Percentiles rank a stretch among this genome's conserved stretches.
These are phyloP conservation scores for Medicago ruthenica DNA, from an alignment of 306 rosid species.

Conservation along the genomic window DNA sequence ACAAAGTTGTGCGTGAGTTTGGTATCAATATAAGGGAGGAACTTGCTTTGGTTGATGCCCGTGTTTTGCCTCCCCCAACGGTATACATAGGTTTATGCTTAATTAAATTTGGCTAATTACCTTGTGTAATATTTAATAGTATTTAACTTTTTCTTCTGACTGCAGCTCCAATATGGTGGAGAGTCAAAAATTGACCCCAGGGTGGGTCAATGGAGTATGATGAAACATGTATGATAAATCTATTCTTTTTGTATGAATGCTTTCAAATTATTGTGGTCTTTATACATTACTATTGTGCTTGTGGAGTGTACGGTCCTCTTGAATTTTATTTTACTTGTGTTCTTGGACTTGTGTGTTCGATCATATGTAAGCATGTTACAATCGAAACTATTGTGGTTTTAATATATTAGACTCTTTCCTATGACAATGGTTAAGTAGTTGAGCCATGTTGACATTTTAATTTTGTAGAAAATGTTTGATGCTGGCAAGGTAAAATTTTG, in stretches of 20 bases:
- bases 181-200: constrained; percentile 57
- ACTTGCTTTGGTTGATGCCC: constrained; percentile 53
- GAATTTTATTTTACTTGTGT: background rate
- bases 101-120: background rate
- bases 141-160: background rate
- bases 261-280: background rate
- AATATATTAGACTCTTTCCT: background rate
- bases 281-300: background rate
- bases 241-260: background rate
- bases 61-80: constrained; percentile 74
- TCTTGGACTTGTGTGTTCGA: background rate
- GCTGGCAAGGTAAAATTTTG: too few species aligned
- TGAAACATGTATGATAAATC: constrained; percentile 59
- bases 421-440: too few species aligned
- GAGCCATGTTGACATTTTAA: too few species aligned
- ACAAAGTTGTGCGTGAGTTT: constrained; percentile 48
- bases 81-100: constrained; percentile 33
- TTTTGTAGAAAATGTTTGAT: too few species aligned
- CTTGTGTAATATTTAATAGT: background rate
- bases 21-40: constrained; percentile 51
- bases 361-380: background rate
- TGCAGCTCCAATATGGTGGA: constrained; percentile 70
- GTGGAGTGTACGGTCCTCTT: background rate
- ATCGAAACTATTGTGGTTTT: background rate
- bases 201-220: constrained; percentile 94